Evolutionary conservation across 2,329 filamentous ascomycete species (phyloP).

Genomic region (Neofusicoccum umdonicola): DNA sequence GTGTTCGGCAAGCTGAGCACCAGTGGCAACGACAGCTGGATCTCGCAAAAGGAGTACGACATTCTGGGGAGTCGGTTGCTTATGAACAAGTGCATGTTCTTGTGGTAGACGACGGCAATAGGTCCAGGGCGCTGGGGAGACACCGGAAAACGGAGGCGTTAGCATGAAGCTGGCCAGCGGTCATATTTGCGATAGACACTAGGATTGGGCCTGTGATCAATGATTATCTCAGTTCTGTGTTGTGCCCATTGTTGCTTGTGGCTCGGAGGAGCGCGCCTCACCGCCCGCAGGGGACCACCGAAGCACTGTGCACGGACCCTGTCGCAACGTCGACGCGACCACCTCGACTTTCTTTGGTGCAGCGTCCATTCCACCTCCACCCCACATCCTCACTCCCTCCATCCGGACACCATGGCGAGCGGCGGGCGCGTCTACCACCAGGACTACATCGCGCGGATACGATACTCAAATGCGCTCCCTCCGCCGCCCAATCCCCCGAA

Average conservation of each 20-base stretch:
- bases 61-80: slow-evolving; percentile 76
- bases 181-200: not conserved
- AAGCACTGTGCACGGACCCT: slow-evolving; percentile 4
- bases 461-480: slow-evolving; percentile 93
- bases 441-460: slow-evolving; percentile 94
- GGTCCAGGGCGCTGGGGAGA: not conserved
- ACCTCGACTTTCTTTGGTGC: not conserved
- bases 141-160: not conserved
- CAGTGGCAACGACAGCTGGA: slow-evolving; percentile 89
- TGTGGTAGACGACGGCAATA: slow-evolving; percentile 29
- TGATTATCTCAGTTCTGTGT: not conserved
- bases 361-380: not conserved
- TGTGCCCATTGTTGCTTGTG: not conserved
- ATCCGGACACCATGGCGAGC: slow-evolving; percentile 12
- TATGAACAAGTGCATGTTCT: slow-evolving; percentile 48
- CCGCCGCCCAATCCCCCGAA: slow-evolving; percentile 94
- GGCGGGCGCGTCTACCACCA: slow-evolving; percentile 61
- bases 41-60: slow-evolving; percentile 83
- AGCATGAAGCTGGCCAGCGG: not conserved
- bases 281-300: not conserved
- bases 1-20: slow-evolving; percentile 85
- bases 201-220: not conserved
- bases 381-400: not conserved
- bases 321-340: not conserved
- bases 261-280: not conserved